Conservation (phyloP, 345 rosid genomes). For the Populus nigra region DNA sequence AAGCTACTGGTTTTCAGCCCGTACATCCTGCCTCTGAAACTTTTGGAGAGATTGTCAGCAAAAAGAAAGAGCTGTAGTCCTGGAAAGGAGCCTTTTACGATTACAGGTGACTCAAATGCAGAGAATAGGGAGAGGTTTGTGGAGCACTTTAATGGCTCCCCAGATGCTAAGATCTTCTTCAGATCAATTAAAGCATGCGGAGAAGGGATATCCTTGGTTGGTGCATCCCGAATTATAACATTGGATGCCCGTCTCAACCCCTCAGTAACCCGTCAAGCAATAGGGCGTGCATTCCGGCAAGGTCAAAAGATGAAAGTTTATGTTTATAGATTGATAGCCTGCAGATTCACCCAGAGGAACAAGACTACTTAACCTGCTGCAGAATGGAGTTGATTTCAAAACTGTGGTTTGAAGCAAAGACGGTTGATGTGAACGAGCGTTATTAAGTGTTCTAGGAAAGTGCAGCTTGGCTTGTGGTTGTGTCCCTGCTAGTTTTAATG, state of each 20-base stretch:
- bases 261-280: constrained; percentile 87
- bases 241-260: constrained; percentile 87
- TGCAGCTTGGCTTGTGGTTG: constrained; percentile 9
- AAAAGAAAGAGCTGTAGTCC: constrained; percentile 53
- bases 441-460: constrained; percentile 55
- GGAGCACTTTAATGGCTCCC: constrained; percentile 71
- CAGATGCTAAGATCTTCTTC: constrained; percentile 71
- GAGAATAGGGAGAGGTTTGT: constrained; percentile 61
- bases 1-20: constrained; percentile 80
- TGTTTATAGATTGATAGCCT: constrained; percentile 58
- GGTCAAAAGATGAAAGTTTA: constrained; percentile 78
- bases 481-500: neutral
- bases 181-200: constrained; percentile 95
- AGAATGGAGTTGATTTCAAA: constrained; percentile 58
- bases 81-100: constrained; percentile 58
- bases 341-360: constrained; percentile 75
- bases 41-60: constrained; percentile 52
- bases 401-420: constrained; percentile 62
- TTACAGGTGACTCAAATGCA: constrained; percentile 67
- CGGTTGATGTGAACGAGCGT: constrained; percentile 40
- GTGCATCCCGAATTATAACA: constrained; percentile 74
- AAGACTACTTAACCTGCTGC: constrained; percentile 43
- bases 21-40: constrained; percentile 62
- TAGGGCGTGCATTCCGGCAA: constrained; percentile 84
- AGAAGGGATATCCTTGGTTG: constrained; percentile 87